These are phyloP conservation scores for Coleophoma eucalyptorum DNA, from an alignment of 2,329 filamentous ascomycete genomes.

Conservation along the genomic window DNA sequence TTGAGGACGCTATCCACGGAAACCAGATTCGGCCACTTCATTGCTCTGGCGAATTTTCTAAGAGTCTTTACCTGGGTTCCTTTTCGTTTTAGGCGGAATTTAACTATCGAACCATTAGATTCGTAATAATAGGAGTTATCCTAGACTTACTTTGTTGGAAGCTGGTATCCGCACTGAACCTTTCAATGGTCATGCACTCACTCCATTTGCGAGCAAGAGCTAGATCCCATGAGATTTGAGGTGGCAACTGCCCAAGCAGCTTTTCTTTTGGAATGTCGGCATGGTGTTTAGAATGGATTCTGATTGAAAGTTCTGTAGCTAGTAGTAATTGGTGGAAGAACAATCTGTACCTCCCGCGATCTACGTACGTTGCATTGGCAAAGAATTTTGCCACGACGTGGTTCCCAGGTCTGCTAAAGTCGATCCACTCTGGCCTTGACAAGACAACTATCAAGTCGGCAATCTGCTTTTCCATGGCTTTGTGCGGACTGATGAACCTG, in stretches of 20 bases:
- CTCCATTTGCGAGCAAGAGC: constrained; percentile 72
- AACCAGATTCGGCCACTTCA: constrained; percentile 74
- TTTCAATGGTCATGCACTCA: constrained; percentile 64
- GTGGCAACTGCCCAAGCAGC: constrained; percentile 61
- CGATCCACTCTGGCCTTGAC: constrained; percentile 67
- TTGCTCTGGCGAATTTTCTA: constrained; percentile 62
- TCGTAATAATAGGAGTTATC: neutral
- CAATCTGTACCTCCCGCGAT: constrained; percentile 49
- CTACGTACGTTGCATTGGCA: constrained; percentile 53
- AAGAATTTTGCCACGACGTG: constrained; percentile 74
- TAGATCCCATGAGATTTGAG: constrained; percentile 68
- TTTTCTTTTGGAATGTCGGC: constrained; percentile 61
- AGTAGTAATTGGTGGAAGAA: constrained; percentile 78
- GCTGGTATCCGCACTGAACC: constrained; percentile 45
- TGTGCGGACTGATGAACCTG: constrained; percentile 55
- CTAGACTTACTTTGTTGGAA: constrained; percentile 43
- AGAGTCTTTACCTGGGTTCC: constrained; percentile 66
- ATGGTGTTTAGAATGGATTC: constrained; percentile 61
- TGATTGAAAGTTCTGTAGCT: constrained; percentile 66
- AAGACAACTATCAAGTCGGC: constrained; percentile 67
- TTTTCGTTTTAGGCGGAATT: constrained; percentile 61
- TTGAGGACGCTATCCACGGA: constrained; percentile 60
- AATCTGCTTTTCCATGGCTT: constrained; percentile 66
- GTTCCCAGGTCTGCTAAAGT: constrained; percentile 66
- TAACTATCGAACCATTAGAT: constrained; percentile 36